Base-by-base conservation (phyloP, 306 rosid genomes). In the Cucurbita moschata region DNA sequence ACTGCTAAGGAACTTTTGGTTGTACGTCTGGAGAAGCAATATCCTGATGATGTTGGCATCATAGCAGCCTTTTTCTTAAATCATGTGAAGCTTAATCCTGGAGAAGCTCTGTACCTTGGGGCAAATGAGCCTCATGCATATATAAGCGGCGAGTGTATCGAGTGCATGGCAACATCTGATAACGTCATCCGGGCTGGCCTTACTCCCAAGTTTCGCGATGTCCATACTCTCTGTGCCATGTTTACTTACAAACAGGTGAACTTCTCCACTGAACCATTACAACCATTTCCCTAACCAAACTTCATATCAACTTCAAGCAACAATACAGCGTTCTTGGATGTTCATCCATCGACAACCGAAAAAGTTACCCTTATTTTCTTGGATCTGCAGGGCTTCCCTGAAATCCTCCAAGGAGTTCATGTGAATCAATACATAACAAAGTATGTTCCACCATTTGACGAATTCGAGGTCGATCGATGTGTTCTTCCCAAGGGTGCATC, bases 161-260 rank as follows among this genome's bases (percentile, higher is more conserved):
- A 94, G 73, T 94, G 99, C 81, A 94, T 94, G 99, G 99, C 99
- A 30, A 91, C 99, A 76, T 91, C 99, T 3, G 99, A 94, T 85
- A 94, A 94, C 58, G 99, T 94, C 50, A 96, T 94, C 23, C 87
- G 99, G 53, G 99, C 99, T 13, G 99, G 99, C 68, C 88, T 94
- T 43, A 91, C 99, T 71, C 97, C 99, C 60, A 94, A 94, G 84
- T 75, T 76, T 74, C 87, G 87, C 23, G 99, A 94, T 77, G 97
- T 94, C 53, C 82, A 76, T 43, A 89, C 99, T 76, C 95, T 94
- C 65, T 94, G 99, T 73, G 86, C 99, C 62, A 94, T 94, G 97
- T 97, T 94, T 77, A 87, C 98, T 21, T 89, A 92, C 85, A 92
- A 90, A 59, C 96, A 86, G 94, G 98, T 87, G 67, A 77, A 64